Evolutionary conservation across 768 basidiomycete species (phyloP).

Genomic region (Flagelloscypha sp.): DNA sequence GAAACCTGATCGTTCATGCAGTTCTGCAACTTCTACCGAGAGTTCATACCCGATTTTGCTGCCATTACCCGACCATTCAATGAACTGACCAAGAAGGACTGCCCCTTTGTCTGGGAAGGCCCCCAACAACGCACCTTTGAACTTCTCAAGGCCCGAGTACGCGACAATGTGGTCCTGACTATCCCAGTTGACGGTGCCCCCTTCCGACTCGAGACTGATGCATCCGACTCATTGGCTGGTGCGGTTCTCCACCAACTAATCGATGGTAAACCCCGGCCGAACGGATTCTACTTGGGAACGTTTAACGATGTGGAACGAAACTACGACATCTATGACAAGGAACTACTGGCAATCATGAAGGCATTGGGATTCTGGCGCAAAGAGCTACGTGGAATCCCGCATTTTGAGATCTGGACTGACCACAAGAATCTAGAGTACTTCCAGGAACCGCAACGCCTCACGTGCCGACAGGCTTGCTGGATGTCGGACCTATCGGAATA

Average conservation of each 20-base stretch:
- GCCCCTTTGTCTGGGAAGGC: slow-evolving; percentile 14
- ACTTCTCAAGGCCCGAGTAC: slow-evolving; percentile 16
- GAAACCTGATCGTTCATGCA: slow-evolving; percentile 34
- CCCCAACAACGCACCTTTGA: slow-evolving; percentile 17
- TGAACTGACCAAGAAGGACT: slow-evolving; percentile 14
- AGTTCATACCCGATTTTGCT: slow-evolving; percentile 25
- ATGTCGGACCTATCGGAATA: slow-evolving; percentile 16
- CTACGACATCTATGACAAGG: slow-evolving; percentile 20
- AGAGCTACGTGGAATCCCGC: too few species aligned
- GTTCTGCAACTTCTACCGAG: slow-evolving; percentile 29
- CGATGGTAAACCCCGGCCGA: slow-evolving; percentile 22
- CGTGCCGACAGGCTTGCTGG: slow-evolving; percentile 28
- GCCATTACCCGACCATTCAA: slow-evolving; percentile 15
- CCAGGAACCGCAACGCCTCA: slow-evolving; percentile 25
- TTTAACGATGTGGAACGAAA: slow-evolving; percentile 18
- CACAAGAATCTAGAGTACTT: slow-evolving; percentile 25
- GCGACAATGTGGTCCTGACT: slow-evolving; percentile 17
- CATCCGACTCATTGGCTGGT: slow-evolving; percentile 16
- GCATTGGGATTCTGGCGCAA: slow-evolving; percentile 13
- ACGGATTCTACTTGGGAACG: slow-evolving; percentile 29
- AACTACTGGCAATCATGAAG: slow-evolving; percentile 23
- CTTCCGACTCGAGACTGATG: slow-evolving; percentile 16
- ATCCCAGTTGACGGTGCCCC: slow-evolving; percentile 10
- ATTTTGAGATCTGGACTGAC: slow-evolving; percentile 15
- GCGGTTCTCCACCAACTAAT: slow-evolving; percentile 19